Base-by-base conservation (phyloP, 2,329 filamentous ascomycete species). In the Ceratocystis variospora region DNA sequence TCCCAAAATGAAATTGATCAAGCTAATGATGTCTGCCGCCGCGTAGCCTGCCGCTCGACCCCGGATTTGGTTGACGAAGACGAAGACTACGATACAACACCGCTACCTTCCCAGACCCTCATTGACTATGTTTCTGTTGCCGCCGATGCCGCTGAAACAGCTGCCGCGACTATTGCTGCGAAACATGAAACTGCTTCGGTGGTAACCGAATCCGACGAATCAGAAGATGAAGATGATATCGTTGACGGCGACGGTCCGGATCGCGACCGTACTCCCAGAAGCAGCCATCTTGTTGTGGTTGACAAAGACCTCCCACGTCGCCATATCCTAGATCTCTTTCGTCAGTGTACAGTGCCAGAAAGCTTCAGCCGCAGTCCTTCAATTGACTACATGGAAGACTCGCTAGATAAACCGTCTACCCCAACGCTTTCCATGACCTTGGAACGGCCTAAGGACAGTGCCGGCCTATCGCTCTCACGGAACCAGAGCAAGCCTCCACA, bases 321-420 rank as follows among this genome's bases (percentile, higher is more conserved):
- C 28, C 53, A 59, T 59, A 59, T 59, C 28, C 53, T 59, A 5
- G 53, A 59, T 6, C 53, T 59, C 22, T 59, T 59, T 31, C 53
- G 28, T 33, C 53, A 59, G 53, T 59, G 53, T 59, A 25, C 53
- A 33, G 53, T 25, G 7, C 25, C 61, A 10, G 50, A 64, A n/a
- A 22, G 31, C 22, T 41, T 62, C 45, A 57, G 62, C n/a, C 62
- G 62, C 12, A 67, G 63, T 44, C 46, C 55, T n/a, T 67, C 66
- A 17, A 65, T 67, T 41, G 63, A 65, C 62, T 67, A 65, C 28
- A 67, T 67, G 57, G 66, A 67, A 33, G 63, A 65, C 48, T 61
- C 66, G 7, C 57, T 67, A n/a, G 66, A 62, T n/a, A 67, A 67
- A 37, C 66, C 66, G 15, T 67, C 66, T 37, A 67, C 66, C 12